phyloP scores from a whole-genome alignment of 1,139 yeast genomes.

The Candida sanyaensis region DNA sequence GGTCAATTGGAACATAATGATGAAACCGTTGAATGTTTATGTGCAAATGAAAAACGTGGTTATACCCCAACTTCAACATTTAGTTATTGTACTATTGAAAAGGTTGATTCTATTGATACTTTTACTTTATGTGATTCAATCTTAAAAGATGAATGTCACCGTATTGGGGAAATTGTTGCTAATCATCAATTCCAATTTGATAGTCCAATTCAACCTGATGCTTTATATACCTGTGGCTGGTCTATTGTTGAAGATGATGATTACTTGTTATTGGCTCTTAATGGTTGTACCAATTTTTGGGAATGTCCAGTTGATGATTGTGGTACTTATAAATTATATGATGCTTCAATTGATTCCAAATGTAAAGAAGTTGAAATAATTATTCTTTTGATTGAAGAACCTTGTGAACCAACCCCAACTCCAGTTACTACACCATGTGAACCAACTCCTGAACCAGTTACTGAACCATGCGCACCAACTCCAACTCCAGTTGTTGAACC shows the following conservation, averaged over 20 bases:
- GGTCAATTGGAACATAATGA: slow-evolving; percentile 10
- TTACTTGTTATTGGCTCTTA: slow-evolving; percentile 22
- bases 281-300: slow-evolving; percentile 20
- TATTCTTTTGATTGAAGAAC: neutral
- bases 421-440: neutral
- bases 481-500: neutral
- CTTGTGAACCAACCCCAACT: neutral
- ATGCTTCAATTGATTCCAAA: slow-evolving; percentile 18
- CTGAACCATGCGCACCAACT: neutral
- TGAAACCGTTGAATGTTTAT: neutral
- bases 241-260: slow-evolving; percentile 18
- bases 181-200: slow-evolving; percentile 50
- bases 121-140: slow-evolving; percentile 53
- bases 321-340: slow-evolving; percentile 11
- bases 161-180: slow-evolving; percentile 46
- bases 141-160: slow-evolving; percentile 33
- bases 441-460: neutral
- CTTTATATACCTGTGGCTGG: slow-evolving; percentile 11
- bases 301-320: slow-evolving; percentile 44
- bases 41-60: neutral
- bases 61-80: neutral
- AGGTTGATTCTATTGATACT: neutral
- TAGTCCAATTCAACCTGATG: slow-evolving; percentile 26
- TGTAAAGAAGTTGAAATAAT: slow-evolving; percentile 12
- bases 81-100: neutral